Evolutionary conservation across 228 moss, liverwort and hornwort genomes (phyloP).

Genomic region (Sphagnum magellanicum): DNA sequence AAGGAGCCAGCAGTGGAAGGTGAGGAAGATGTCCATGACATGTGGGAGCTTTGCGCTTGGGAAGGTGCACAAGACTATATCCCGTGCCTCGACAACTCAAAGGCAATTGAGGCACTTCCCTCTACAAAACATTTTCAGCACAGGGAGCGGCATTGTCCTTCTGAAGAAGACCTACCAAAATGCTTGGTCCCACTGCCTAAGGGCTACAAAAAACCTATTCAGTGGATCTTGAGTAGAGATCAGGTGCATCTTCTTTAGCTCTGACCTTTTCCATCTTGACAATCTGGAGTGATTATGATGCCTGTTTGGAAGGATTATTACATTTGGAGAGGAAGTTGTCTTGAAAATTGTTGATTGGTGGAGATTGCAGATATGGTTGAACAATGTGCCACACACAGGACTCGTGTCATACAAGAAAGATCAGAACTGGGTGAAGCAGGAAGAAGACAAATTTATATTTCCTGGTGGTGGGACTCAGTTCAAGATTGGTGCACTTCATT

Average conservation of each 20-base stretch:
- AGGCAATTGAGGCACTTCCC: conserved; percentile 19
- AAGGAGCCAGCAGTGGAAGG: too few relatives aligned
- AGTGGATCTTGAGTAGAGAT: conserved; percentile 66
- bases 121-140: conserved; percentile 18
- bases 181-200: conserved; percentile 55
- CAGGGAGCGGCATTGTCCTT: conserved; percentile 68
- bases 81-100: conserved; percentile 36
- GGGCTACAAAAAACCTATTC: conserved; percentile 48
- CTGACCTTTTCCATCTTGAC: not conserved
- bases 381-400: conserved; percentile 49
- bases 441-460: conserved; percentile 51
- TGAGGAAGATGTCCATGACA: too few relatives aligned
- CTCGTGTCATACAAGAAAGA: conserved; percentile 25
- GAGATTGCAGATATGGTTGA: conserved; percentile 39
- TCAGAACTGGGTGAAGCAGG: conserved; percentile 42
- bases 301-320: not conserved
- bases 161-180: conserved; percentile 12
- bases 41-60: conserved; percentile 58
- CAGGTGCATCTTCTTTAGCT: conserved; percentile 30
- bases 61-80: conserved; percentile 44
- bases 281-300: too few relatives aligned
- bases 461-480: conserved; percentile 42
- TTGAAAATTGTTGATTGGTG: conserved; percentile 7
- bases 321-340: not conserved
- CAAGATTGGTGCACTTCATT: conserved; percentile 35